Percentiles rank a stretch among this genome's conserved stretches.
Evolutionary conservation across 768 basidiomycete genomes (phyloP).

Genomic region (Naganishia friedmannii): DNA sequence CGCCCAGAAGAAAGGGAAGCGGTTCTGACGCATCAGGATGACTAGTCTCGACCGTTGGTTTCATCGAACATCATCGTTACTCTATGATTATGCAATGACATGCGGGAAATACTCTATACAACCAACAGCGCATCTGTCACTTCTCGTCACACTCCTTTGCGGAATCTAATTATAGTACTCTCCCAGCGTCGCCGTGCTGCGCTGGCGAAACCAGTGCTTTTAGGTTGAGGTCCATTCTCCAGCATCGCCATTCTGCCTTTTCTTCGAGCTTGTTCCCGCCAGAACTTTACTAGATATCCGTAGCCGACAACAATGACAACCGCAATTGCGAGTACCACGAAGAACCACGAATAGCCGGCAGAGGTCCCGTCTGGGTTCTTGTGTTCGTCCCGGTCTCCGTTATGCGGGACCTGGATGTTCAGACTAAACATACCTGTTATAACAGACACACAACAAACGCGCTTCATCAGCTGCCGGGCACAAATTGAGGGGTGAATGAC

Average conservation of each 20-base stretch:
- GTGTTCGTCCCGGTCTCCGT: conserved; percentile 47
- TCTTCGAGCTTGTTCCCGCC: conserved; percentile 63
- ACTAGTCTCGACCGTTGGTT: neutral
- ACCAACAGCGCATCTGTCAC: neutral
- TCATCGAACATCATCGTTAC: neutral
- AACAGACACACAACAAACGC: neutral
- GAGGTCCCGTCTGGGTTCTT: conserved; percentile 40
- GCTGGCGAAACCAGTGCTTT: neutral
- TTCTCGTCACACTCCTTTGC: neutral
- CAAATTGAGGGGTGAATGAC: conserved; percentile 21
- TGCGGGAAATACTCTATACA: no score
- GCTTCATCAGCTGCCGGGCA: neutral
- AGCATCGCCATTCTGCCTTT: conserved; percentile 33
- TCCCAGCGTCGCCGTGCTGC: conserved; percentile 5
- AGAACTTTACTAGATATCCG: conserved; percentile 59
- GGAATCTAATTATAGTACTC: conserved; percentile 5
- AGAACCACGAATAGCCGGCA: conserved; percentile 60
- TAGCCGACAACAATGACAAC: conserved; percentile 57
- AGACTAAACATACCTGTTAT: conserved; percentile 61
- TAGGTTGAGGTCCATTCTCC: neutral
- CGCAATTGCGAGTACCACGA: conserved; percentile 57
- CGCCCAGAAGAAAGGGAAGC: conserved; percentile 45
- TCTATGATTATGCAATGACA: neutral
- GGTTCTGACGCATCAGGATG: conserved; percentile 17
- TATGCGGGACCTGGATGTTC: conserved; percentile 67